Conservation (phyloP, 2,329 filamentous ascomycete species). For the Pseudogymnoascus sp. region DNA sequence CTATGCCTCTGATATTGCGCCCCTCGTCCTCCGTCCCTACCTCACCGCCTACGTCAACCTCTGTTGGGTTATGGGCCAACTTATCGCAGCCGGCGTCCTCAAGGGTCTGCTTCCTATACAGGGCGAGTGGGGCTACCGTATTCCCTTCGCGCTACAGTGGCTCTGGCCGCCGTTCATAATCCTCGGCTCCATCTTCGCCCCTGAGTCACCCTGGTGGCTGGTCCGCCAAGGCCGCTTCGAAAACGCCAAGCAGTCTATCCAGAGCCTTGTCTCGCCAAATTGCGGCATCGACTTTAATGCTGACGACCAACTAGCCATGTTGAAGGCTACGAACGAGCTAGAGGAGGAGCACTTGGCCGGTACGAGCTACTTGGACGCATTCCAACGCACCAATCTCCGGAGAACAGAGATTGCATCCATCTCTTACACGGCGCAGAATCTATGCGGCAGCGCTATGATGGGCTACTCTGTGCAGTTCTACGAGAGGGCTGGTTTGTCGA, state of each 20-base stretch:
- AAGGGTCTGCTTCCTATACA: slow-evolving; percentile 33
- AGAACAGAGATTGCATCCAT: slow-evolving; percentile 35
- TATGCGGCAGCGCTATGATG: no score
- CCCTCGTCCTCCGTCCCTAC: slow-evolving; percentile 41
- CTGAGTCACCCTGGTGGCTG: slow-evolving; percentile 42
- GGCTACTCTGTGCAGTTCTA: no score
- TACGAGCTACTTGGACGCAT: no score
- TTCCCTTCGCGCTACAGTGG: slow-evolving; percentile 40
- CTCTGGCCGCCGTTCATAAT: slow-evolving; percentile 40
- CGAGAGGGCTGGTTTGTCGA: no score
- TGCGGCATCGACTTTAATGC: slow-evolving; percentile 38
- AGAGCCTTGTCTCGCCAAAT: slow-evolving; percentile 22
- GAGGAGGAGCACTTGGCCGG: slow-evolving; percentile 27
- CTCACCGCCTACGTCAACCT: no score
- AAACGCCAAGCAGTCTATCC: slow-evolving; percentile 32
- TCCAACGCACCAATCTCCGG: no score
- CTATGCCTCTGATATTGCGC: slow-evolving; percentile 39
- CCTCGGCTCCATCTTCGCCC: slow-evolving; percentile 36
- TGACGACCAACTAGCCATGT: slow-evolving; percentile 40
- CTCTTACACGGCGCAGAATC: slow-evolving; percentile 42
- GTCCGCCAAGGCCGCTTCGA: slow-evolving; percentile 35
- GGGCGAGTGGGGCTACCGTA: slow-evolving; percentile 40
- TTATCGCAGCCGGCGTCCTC: slow-evolving; percentile 40
- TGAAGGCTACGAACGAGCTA: slow-evolving; percentile 46
- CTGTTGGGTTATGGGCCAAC: slow-evolving; percentile 41